These are phyloP conservation scores for Entonaema liquescens DNA, from an alignment of 495 filamentous ascomycete species.

Conservation along the genomic window DNA sequence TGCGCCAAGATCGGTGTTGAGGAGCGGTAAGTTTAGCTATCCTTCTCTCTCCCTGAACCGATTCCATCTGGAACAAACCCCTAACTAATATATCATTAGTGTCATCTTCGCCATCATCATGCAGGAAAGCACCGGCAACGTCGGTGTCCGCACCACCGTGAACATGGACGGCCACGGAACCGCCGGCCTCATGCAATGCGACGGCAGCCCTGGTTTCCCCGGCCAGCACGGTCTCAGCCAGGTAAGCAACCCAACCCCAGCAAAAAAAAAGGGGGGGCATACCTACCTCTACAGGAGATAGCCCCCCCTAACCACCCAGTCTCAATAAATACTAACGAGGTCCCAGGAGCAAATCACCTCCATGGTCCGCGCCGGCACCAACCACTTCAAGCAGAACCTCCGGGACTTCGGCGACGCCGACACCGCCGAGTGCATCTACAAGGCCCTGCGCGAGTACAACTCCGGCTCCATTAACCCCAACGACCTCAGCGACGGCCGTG, in stretches of 20 bases:
- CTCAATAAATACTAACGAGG: constrained; percentile 1
- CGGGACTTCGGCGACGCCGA: constrained; percentile 43
- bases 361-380: constrained; percentile 51
- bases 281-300: not conserved
- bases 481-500: constrained; percentile 49
- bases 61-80: not conserved
- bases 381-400: constrained; percentile 51
- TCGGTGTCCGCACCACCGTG: constrained; percentile 49
- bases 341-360: constrained; percentile 46
- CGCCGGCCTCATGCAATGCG: constrained; percentile 52
- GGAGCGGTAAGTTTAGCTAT: constrained; percentile 43
- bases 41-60: not conserved
- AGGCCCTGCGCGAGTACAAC: constrained; percentile 54
- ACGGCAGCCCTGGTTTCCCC: constrained; percentile 43
- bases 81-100: constrained; percentile 1
- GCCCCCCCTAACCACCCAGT: not conserved
- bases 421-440: constrained; percentile 50
- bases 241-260: constrained; percentile 35
- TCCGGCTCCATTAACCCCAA: constrained; percentile 48
- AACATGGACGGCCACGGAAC: constrained; percentile 46
- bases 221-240: constrained; percentile 48
- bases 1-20: constrained; percentile 50
- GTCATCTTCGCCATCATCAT: constrained; percentile 57
- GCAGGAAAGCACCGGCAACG: constrained; percentile 55
- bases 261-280: not conserved